phyloP scores from a whole-genome alignment of 1,284 basidiomycete genomes.

The Trichosporon asahii region DNA sequence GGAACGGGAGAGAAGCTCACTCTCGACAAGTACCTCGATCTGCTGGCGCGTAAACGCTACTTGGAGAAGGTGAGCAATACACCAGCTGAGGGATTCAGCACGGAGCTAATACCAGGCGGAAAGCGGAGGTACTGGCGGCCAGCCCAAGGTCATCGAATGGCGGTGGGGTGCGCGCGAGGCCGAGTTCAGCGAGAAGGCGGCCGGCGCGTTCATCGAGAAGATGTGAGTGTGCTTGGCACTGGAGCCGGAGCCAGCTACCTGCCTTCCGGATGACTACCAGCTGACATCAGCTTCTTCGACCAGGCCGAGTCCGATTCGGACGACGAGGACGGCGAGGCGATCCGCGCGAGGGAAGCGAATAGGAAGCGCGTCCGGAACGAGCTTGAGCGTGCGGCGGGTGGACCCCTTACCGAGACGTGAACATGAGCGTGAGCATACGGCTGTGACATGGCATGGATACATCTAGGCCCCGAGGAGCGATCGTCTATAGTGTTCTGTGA shows the following conservation, averaged over 20 bases:
- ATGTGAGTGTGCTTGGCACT: constrained; percentile 40
- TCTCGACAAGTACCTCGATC: constrained; percentile 47
- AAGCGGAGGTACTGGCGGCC: constrained; percentile 5
- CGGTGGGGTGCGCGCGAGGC: constrained; percentile 49
- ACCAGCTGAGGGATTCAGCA: no score
- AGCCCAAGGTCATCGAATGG: constrained; percentile 33
- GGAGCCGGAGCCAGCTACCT: background rate
- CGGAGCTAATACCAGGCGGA: constrained; percentile 18
- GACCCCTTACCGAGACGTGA: constrained; percentile 21
- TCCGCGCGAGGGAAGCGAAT: constrained; percentile 17
- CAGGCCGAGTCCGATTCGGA: constrained; percentile 22
- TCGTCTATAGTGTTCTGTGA: constrained; percentile 8
- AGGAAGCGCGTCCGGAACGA: constrained; percentile 35
- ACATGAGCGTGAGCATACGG: background rate
- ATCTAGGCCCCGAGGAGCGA: background rate
- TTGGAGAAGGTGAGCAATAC: constrained; percentile 40
- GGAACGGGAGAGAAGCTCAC: constrained; percentile 30
- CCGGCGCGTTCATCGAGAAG: constrained; percentile 42
- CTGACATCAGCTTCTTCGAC: constrained; percentile 20
- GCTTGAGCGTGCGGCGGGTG: constrained; percentile 43
- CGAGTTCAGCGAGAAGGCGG: constrained; percentile 47
- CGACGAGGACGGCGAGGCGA: constrained; percentile 30
- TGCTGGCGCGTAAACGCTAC: constrained; percentile 41
- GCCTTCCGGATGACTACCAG: background rate
- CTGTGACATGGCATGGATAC: constrained; percentile 5